These are phyloP conservation scores for Acanthamoeba pearcei DNA, from an alignment of 208 protist species.

Conservation along the genomic window DNA sequence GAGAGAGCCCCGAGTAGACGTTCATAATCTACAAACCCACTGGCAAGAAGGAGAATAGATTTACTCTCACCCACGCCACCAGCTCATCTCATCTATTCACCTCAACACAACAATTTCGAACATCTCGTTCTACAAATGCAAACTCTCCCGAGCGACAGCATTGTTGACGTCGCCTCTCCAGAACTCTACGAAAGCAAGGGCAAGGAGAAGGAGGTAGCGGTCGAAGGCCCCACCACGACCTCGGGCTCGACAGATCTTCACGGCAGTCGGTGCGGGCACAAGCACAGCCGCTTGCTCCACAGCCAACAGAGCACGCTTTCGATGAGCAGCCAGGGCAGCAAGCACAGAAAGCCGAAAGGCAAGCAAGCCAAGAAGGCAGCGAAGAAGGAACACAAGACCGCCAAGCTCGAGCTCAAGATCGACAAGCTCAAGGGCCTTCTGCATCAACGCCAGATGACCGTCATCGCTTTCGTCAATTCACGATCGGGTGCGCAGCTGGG, in stretches of 20 bases:
- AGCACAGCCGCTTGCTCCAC: background rate
- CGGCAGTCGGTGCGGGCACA: background rate
- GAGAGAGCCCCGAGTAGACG: background rate
- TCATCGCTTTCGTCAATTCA: constrained; percentile 54
- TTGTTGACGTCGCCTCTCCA: background rate
- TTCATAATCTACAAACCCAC: no score
- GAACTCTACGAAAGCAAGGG: background rate
- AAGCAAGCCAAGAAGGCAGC: constrained; percentile 12
- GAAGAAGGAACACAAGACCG: background rate
- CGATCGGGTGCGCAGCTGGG: constrained; percentile 2
- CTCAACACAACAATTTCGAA: no score
- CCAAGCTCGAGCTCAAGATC: background rate
- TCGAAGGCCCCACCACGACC: background rate
- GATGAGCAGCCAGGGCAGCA: background rate
- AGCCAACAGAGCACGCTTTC: background rate
- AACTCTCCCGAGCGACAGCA: background rate
- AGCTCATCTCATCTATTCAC: no score
- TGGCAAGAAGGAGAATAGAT: no score
- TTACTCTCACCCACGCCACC: no score
- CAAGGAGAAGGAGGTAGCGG: background rate
- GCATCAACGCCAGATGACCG: background rate
- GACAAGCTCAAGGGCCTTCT: constrained; percentile 26
- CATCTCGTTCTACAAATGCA: background rate
- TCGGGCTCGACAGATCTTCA: background rate
- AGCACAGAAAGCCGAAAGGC: background rate